A percentile compares a stretch with the other conserved stretches of the same genome.
Evolutionary conservation across 768 basidiomycete genomes (phyloP).

Genomic region (Gymnopilus dilepis): DNA sequence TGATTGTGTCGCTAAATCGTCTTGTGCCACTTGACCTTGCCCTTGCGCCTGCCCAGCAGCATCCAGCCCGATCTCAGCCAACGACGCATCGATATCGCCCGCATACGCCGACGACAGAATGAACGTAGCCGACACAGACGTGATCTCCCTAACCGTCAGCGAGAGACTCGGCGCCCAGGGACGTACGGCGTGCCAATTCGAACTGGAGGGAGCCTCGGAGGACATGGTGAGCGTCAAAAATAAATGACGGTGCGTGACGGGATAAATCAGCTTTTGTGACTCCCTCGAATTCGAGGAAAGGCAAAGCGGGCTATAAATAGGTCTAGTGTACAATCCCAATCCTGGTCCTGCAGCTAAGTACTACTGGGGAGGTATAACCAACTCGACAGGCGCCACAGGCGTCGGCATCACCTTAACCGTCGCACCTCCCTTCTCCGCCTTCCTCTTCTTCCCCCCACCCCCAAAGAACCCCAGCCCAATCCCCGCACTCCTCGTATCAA

Average conservation of each 20-base stretch:
- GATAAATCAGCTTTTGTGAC: too few relatives aligned
- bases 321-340: neutral
- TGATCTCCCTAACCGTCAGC: slow-evolving; percentile 77
- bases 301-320: neutral
- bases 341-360: too few relatives aligned
- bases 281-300: too few relatives aligned
- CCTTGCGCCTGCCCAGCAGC: slow-evolving; percentile 17
- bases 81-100: slow-evolving; percentile 44
- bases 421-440: too few relatives aligned
- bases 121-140: slow-evolving; percentile 86
- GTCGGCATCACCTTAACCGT: slow-evolving; percentile 3
- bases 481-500: slow-evolving; percentile 44
- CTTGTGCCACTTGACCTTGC: slow-evolving; percentile 30
- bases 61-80: slow-evolving; percentile 45
- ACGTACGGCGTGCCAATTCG: slow-evolving; percentile 71
- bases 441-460: slow-evolving; percentile 19
- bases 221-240: slow-evolving; percentile 19
- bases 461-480: slow-evolving; percentile 50
- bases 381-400: slow-evolving; percentile 35
- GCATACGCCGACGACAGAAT: slow-evolving; percentile 61
- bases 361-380: slow-evolving; percentile 10
- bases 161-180: slow-evolving; percentile 79
- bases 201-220: slow-evolving; percentile 23
- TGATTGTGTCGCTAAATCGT: slow-evolving; percentile 31
- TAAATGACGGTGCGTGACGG: slow-evolving; percentile 16